Evolutionary conservation across 306 rosid species (phyloP).

Genomic region (peach (Prunus persica)): Prunus_persica_NCBIv2 NC_034012.1:3807001-3807500

Average conservation of each 20-base stretch:
- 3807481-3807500: slow-evolving; percentile 94
- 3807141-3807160: slow-evolving; percentile 91
- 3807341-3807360: slow-evolving; percentile 97
- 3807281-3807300: slow-evolving; percentile 92
- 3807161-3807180: slow-evolving; percentile 98
- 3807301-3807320: slow-evolving; percentile 97
- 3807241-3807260: slow-evolving; percentile 22
- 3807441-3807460: slow-evolving; percentile 91
- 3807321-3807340: slow-evolving; percentile 93
- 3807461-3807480: slow-evolving; percentile 88
- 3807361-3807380: slow-evolving; percentile 99
- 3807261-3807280: slow-evolving; percentile 92
- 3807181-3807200: slow-evolving; percentile 54
- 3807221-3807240: not conserved
- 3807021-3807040: slow-evolving; percentile 17
- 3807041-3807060: slow-evolving; percentile 81
- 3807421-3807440: slow-evolving; percentile 97
- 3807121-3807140: slow-evolving; percentile 92
- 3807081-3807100: slow-evolving; percentile 94
- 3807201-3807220: slow-evolving; percentile 17
- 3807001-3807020: not conserved
- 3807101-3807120: slow-evolving; percentile 67
- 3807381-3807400: slow-evolving; percentile 89
- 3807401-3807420: slow-evolving; percentile 92
- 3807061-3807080: slow-evolving; percentile 95